Percentiles rank a stretch among this genome's conserved stretches.
phyloP scores from a whole-genome alignment of 2,329 filamentous ascomycete species.

The Cytospora piceicola region DNA sequence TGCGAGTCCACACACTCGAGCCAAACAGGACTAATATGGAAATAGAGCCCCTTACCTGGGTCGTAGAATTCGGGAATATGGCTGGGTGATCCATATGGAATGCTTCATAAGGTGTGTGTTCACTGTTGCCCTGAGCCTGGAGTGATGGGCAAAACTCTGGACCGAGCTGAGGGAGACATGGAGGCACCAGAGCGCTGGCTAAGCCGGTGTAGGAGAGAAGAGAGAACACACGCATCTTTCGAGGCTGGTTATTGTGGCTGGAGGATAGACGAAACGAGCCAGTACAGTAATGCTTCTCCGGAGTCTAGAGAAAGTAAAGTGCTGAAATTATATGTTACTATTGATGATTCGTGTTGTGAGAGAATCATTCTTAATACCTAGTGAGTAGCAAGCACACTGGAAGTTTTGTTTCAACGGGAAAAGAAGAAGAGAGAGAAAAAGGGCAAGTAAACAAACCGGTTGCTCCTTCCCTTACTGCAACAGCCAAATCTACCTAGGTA shows the following conservation, averaged over 20 bases:
- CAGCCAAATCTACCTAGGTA: not conserved
- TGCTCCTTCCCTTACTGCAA: too few species aligned
- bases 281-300: not conserved
- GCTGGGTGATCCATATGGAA: not conserved
- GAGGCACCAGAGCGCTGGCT: constrained; percentile 14
- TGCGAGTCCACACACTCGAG: not conserved
- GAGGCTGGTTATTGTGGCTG: not conserved
- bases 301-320: too few species aligned
- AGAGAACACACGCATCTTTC: not conserved
- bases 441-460: too few species aligned
- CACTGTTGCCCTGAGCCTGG: not conserved
- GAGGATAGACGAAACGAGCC: not conserved
- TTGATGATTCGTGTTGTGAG: too few species aligned
- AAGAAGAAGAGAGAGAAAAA: too few species aligned
- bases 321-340: not conserved
- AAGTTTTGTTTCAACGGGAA: too few species aligned
- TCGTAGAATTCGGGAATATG: not conserved
- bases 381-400: too few species aligned
- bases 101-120: not conserved
- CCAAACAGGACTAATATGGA: not conserved
- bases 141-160: constrained; percentile 10
- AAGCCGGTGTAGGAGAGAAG: not conserved
- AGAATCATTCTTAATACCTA: too few species aligned
- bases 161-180: constrained; percentile 7
- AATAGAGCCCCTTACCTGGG: constrained; percentile 1